Conservation (phyloP, 2,329 filamentous ascomycete genomes). For the Fusarium citri region DNA sequence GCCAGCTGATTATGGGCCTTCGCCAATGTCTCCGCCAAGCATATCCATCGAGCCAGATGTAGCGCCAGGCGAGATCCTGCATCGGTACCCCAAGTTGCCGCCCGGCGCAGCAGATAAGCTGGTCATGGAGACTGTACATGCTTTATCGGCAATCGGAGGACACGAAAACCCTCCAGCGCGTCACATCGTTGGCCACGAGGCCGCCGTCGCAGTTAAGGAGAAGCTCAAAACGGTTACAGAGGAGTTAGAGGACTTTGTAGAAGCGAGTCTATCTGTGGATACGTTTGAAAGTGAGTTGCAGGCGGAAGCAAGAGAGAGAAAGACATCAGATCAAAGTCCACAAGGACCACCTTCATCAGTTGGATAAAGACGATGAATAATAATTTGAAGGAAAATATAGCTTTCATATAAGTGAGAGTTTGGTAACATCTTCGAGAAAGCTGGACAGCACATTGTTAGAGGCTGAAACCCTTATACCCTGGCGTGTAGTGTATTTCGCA, state of each 20-base stretch:
- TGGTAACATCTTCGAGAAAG: background rate
- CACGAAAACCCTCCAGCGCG: slow-evolving; percentile 95
- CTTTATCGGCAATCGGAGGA: slow-evolving; percentile 89
- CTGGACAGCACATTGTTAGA: background rate
- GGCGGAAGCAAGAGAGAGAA: slow-evolving; percentile 61
- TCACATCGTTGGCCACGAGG: slow-evolving; percentile 93
- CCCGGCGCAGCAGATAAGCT: slow-evolving; percentile 76
- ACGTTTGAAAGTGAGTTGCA: slow-evolving; percentile 71
- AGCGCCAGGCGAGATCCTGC: slow-evolving; percentile 62
- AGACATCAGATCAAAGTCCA: slow-evolving; percentile 45
- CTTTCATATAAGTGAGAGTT: background rate
- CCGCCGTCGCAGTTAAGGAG: slow-evolving; percentile 88
- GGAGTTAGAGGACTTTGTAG: slow-evolving; percentile 95
- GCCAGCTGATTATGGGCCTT: slow-evolving; percentile 44
- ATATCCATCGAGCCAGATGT: slow-evolving; percentile 50
- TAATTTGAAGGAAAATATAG: background rate
- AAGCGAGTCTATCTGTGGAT: slow-evolving; percentile 87
- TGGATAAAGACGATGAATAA: slow-evolving; percentile 11
- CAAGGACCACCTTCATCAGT: slow-evolving; percentile 39
- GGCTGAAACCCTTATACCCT: slow-evolving; percentile 16
- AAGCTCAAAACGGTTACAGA: slow-evolving; percentile 97
- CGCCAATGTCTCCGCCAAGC: slow-evolving; percentile 49
- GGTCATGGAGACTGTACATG: slow-evolving; percentile 90
- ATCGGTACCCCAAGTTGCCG: slow-evolving; percentile 80
- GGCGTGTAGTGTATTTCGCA: slow-evolving; percentile 5